A percentile compares a stretch with the other conserved stretches of the same genome.
These are phyloP conservation scores for Paecilomyces variotii DNA, from an alignment of 2,329 filamentous ascomycete genomes.

Conservation along the genomic window DNA sequence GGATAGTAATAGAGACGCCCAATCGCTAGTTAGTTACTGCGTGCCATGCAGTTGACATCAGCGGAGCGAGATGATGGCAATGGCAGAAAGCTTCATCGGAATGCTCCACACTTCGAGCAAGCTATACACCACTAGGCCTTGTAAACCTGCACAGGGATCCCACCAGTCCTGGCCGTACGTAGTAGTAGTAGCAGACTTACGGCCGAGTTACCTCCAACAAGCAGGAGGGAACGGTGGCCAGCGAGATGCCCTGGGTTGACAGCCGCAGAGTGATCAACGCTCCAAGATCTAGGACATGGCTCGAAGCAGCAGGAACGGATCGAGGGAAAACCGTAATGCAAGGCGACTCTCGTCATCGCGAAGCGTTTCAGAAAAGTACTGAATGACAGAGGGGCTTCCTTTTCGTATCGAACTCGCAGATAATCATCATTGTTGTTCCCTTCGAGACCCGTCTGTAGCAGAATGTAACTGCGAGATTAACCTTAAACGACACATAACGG, in stretches of 20 bases:
- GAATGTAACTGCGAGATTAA: neutral
- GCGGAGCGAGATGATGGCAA: neutral
- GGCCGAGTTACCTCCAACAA: neutral
- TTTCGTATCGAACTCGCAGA: too few species aligned
- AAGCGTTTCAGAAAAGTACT: neutral
- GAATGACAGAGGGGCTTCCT: neutral
- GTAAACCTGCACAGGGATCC: neutral
- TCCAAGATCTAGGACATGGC: neutral
- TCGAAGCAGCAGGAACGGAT: neutral
- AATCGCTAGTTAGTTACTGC: neutral
- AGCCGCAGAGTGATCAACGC: neutral
- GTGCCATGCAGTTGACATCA: neutral
- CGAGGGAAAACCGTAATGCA: neutral
- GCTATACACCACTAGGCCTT: neutral
- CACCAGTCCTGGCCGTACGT: neutral
- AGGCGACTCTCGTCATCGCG: neutral
- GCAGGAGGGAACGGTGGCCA: neutral
- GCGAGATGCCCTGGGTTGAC: neutral
- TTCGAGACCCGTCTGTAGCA: neutral
- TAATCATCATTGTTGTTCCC: neutral
- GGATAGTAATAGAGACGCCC: neutral
- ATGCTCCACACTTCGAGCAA: neutral
- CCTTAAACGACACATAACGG: neutral
- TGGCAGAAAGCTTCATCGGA: neutral
- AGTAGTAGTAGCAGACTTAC: neutral